These are phyloP conservation scores for Ophiostoma populinum DNA, from an alignment of 2,329 filamentous ascomycete genomes.

Conservation along the genomic window DNA sequence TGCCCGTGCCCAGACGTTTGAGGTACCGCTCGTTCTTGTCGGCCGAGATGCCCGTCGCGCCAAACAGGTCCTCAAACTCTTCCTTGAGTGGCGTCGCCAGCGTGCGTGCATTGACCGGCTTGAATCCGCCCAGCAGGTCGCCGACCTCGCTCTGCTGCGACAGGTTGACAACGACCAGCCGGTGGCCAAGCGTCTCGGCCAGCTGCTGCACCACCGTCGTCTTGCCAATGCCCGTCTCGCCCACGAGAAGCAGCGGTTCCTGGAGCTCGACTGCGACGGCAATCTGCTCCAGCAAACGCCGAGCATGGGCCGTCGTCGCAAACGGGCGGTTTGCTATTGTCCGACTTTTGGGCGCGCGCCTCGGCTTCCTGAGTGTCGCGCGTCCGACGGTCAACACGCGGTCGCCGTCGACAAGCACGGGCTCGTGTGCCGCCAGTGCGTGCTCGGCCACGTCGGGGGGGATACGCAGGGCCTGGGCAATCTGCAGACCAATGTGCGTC, in stretches of 20 bases:
- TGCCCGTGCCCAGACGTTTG: constrained; percentile 60
- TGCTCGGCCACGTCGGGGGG: constrained; percentile 67
- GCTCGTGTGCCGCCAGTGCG: constrained; percentile 56
- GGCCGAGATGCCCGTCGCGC: constrained; percentile 65
- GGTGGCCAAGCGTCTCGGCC: constrained; percentile 66
- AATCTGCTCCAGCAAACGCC: constrained; percentile 74
- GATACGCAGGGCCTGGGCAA: constrained; percentile 77
- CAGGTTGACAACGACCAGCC: constrained; percentile 81
- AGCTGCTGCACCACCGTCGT: constrained; percentile 92
- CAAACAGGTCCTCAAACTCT: constrained; percentile 81
- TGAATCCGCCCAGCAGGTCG: constrained; percentile 92
- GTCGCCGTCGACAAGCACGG: constrained; percentile 46
- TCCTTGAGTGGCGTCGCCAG: constrained; percentile 82
- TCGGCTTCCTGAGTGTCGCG: constrained; percentile 40
- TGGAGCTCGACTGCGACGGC: constrained; percentile 62
- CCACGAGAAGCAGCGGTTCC: constrained; percentile 90
- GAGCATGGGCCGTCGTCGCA: constrained; percentile 73
- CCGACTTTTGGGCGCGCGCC: constrained; percentile 28
- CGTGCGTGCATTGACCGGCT: constrained; percentile 80
- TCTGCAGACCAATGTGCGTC: constrained; percentile 42
- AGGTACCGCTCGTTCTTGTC: constrained; percentile 81
- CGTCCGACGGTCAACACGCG: constrained; percentile 47
- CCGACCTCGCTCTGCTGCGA: constrained; percentile 96
- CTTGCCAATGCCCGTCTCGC: constrained; percentile 96
- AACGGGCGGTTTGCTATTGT: constrained; percentile 60